Conservation (phyloP, 202 grass and related monocot species). For the Hordeum pubiflorum region DNA sequence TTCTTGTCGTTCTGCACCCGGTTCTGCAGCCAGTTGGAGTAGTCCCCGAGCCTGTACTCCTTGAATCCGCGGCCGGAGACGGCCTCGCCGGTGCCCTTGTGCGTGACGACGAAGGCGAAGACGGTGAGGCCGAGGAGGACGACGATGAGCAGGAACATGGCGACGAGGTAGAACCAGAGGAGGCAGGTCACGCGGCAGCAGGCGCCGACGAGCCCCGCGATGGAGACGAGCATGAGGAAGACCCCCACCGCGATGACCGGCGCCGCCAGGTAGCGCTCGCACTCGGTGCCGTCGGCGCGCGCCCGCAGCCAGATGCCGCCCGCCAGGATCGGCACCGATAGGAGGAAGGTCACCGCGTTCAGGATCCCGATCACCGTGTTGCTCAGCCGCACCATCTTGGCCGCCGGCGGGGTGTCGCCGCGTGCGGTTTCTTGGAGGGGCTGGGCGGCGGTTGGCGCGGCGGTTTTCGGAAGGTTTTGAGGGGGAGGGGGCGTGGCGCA, state of each 20-base stretch:
- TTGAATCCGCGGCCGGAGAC: constrained; percentile 52
- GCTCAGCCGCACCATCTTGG: constrained; percentile 75
- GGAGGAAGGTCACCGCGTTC: constrained; percentile 65
- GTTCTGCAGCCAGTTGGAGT: constrained; percentile 84
- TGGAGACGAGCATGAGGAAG: constrained; percentile 62
- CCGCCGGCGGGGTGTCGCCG: neutral
- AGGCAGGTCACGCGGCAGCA: constrained; percentile 81
- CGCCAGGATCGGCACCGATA: constrained; percentile 67
- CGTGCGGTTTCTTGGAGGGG: neutral
- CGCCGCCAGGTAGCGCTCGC: constrained; percentile 61
- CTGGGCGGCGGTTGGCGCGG: too few relatives aligned
- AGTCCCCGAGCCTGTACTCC: constrained; percentile 87
- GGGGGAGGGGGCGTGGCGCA: too few relatives aligned
- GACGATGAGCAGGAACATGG: constrained; percentile 89
- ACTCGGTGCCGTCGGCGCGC: constrained; percentile 58
- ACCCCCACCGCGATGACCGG: constrained; percentile 51
- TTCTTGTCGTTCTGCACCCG: constrained; percentile 50
- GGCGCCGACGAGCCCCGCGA: constrained; percentile 68
- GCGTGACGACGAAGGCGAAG: constrained; percentile 83
- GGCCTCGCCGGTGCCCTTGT: constrained; percentile 61
- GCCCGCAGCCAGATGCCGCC: constrained; percentile 69
- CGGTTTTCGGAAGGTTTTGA: too few relatives aligned
- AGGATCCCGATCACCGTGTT: constrained; percentile 81
- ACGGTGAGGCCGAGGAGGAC: constrained; percentile 56
- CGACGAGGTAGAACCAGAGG: constrained; percentile 82